A percentile compares a stretch with the other conserved stretches of the same genome.
These are phyloP conservation scores for Suillus brevipes DNA, from an alignment of 768 basidiomycete species.

Conservation along the genomic window DNA sequence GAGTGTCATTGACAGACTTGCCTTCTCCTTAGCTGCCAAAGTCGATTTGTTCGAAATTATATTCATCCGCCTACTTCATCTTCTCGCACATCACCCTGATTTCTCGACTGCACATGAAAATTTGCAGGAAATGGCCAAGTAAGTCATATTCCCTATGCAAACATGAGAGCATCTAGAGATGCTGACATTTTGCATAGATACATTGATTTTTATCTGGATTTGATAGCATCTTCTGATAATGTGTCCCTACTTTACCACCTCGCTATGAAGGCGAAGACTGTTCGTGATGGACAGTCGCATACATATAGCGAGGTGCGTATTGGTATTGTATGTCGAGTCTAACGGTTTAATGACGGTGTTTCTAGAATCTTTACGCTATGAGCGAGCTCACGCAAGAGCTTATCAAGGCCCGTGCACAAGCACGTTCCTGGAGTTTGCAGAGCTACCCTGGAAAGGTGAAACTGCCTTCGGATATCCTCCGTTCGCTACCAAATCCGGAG, in stretches of 20 bases:
- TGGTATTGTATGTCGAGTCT: neutral
- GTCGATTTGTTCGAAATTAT: constrained; percentile 76
- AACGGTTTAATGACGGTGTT: neutral
- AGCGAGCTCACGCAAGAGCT: constrained; percentile 89
- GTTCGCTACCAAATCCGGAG: constrained; percentile 64
- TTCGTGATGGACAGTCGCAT: constrained; percentile 74
- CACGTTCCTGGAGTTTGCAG: constrained; percentile 71
- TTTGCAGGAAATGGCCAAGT: constrained; percentile 81
- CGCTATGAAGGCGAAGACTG: constrained; percentile 81
- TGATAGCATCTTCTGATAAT: constrained; percentile 77
- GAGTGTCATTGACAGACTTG: constrained; percentile 4
- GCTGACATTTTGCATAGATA: constrained; percentile 54
- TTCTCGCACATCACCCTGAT: constrained; percentile 95
- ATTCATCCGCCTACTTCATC: constrained; percentile 82
- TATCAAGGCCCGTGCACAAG: constrained; percentile 64
- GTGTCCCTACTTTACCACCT: constrained; percentile 82
- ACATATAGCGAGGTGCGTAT: constrained; percentile 65
- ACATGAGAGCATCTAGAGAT: neutral
- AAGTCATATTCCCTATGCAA: constrained; percentile 24
- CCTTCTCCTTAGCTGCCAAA: constrained; percentile 42
- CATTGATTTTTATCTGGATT: constrained; percentile 83
- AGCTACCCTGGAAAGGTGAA: constrained; percentile 81
- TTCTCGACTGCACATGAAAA: constrained; percentile 69
- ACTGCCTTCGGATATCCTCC: constrained; percentile 81
- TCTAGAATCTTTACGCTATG: constrained; percentile 81